A percentile compares a stretch with the other conserved stretches of the same genome.
phyloP scores from a whole-genome alignment of 1,284 basidiomycete genomes.

The Phlebopus sp. region DNA sequence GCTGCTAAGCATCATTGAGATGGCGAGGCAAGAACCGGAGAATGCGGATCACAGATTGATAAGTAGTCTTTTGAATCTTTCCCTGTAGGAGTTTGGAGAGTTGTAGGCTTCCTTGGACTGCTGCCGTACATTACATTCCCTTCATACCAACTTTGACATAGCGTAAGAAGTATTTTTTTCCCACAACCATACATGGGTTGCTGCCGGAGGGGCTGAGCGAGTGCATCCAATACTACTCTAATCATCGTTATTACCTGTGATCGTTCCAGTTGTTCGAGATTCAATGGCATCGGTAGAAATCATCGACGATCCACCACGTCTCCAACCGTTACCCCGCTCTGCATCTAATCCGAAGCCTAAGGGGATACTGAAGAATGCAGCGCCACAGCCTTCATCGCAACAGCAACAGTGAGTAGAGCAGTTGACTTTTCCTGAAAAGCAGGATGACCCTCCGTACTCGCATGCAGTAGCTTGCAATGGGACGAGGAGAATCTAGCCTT shows the following conservation, averaged over 20 bases:
- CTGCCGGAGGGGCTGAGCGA: slow-evolving; percentile 15
- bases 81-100: slow-evolving; percentile 35
- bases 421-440: neutral
- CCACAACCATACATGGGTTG: slow-evolving; percentile 12
- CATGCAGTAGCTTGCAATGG: slow-evolving; percentile 69
- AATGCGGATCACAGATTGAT: slow-evolving; percentile 74
- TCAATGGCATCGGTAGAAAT: slow-evolving; percentile 38
- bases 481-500: slow-evolving; percentile 89
- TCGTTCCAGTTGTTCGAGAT: neutral
- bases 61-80: slow-evolving; percentile 63
- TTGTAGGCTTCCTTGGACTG: neutral
- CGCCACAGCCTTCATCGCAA: slow-evolving; percentile 36
- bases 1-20: slow-evolving; percentile 89
- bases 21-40: slow-evolving; percentile 93
- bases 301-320: slow-evolving; percentile 38
- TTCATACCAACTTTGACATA: neutral
- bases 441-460: neutral
- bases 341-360: slow-evolving; percentile 69
- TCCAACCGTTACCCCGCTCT: slow-evolving; percentile 49
- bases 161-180: slow-evolving; percentile 26
- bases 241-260: neutral
- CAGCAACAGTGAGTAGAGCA: slow-evolving; percentile 44
- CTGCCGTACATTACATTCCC: too few species aligned
- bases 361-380: slow-evolving; percentile 81
- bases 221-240: slow-evolving; percentile 1